phyloP scores from a whole-genome alignment of 768 basidiomycete genomes.

The Thelephora ganbajun region DNA sequence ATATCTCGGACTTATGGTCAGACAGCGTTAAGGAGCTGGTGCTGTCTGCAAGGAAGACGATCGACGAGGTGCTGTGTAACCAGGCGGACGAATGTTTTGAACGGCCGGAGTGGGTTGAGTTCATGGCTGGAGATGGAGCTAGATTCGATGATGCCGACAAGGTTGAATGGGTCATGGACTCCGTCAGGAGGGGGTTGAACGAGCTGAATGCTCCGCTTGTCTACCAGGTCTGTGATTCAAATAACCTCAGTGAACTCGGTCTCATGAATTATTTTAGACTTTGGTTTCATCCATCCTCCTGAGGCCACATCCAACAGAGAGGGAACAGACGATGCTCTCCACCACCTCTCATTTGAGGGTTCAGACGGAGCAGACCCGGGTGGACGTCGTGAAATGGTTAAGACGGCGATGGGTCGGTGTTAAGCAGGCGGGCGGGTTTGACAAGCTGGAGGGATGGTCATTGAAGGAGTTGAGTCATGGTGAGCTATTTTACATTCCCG shows the following conservation, averaged over 20 bases:
- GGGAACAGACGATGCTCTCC: slow-evolving; percentile 46
- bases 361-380: slow-evolving; percentile 57
- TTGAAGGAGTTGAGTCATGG: slow-evolving; percentile 78
- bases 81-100: slow-evolving; percentile 55
- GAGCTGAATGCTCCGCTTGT: slow-evolving; percentile 51
- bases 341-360: slow-evolving; percentile 57
- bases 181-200: slow-evolving; percentile 44
- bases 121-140: slow-evolving; percentile 62
- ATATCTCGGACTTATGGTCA: slow-evolving; percentile 60
- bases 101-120: slow-evolving; percentile 54
- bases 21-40: slow-evolving; percentile 57
- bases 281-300: slow-evolving; percentile 64
- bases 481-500: slow-evolving; percentile 49
- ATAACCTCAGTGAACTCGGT: neutral
- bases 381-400: slow-evolving; percentile 61
- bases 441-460: slow-evolving; percentile 73
- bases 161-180: slow-evolving; percentile 63
- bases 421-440: slow-evolving; percentile 68
- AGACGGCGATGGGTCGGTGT: slow-evolving; percentile 66
- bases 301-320: slow-evolving; percentile 46
- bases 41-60: slow-evolving; percentile 37
- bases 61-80: slow-evolving; percentile 47
- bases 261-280: slow-evolving; percentile 25
- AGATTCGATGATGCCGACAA: slow-evolving; percentile 69
- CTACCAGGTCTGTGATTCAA: slow-evolving; percentile 52